These are phyloP conservation scores for Cinnamomum micranthum DNA, from an alignment of 164 flowering plant species.

Conservation along the genomic window DNA sequence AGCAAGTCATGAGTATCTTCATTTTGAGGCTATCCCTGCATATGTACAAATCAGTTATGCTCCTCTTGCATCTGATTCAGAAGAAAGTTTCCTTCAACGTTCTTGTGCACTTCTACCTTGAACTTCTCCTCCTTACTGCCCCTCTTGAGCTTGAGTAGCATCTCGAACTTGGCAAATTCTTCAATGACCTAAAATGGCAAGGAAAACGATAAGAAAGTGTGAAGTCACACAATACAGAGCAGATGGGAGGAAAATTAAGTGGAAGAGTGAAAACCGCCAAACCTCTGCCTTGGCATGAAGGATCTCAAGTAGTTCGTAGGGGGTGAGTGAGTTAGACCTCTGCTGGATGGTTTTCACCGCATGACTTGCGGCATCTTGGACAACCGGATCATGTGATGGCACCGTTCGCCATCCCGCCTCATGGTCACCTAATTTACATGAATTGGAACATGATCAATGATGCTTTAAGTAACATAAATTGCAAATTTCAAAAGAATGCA, in stretches of 20 bases:
- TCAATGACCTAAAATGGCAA: constrained; percentile 39
- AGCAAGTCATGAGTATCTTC: no score
- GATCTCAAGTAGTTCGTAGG: constrained; percentile 65
- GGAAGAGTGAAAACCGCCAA: not conserved
- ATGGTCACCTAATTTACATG: constrained; percentile 39
- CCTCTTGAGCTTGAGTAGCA: constrained; percentile 31
- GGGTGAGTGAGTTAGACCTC: constrained; percentile 67
- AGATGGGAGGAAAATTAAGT: not conserved
- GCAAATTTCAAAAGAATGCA: no score
- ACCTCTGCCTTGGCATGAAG: constrained; percentile 74
- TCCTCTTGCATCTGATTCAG: constrained; percentile 28
- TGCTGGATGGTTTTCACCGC: constrained; percentile 66
- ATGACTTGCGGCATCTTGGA: constrained; percentile 70
- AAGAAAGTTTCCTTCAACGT: constrained; percentile 23
- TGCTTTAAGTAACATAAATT: not conserved
- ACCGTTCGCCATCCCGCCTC: constrained; percentile 47
- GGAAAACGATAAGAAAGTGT: not conserved
- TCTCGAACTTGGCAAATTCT: constrained; percentile 50
- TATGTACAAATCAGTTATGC: not conserved
- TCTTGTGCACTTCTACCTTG: constrained; percentile 26
- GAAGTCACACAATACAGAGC: not conserved
- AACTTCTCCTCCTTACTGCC: constrained; percentile 21
- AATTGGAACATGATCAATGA: not conserved
- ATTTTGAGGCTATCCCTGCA: no score
- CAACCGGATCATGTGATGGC: constrained; percentile 61